phyloP scores from a whole-genome alignment of 2,329 filamentous ascomycete species.

The Botrytis medusae region DNA sequence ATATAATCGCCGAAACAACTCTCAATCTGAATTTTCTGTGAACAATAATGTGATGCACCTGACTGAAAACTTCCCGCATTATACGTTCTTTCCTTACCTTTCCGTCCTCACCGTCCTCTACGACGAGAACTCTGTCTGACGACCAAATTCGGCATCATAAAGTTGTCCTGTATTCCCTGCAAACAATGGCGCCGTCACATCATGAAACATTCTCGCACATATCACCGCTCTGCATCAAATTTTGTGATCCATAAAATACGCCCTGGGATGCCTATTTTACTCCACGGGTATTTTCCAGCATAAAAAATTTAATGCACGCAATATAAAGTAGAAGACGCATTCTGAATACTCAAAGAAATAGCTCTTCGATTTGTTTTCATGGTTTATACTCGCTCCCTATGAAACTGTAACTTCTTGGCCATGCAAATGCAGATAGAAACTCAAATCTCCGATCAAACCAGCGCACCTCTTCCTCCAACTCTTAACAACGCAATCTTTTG shows the following conservation, averaged over 20 bases:
- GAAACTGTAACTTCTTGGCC: background rate
- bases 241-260: background rate
- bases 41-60: background rate
- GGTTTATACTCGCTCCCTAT: background rate
- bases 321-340: background rate
- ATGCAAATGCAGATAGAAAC: background rate
- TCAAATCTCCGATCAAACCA: constrained; percentile 21
- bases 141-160: background rate
- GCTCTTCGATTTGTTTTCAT: background rate
- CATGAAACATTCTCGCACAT: background rate
- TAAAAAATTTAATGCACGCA: background rate
- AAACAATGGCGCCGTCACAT: background rate
- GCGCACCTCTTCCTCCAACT: constrained; percentile 33
- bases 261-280: background rate
- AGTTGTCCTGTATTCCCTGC: background rate
- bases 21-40: background rate
- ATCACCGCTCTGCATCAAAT: background rate
- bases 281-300: background rate
- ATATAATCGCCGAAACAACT: background rate
- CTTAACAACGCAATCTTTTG: constrained; percentile 30
- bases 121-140: background rate
- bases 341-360: background rate
- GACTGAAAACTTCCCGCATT: background rate
- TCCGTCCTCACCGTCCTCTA: background rate
- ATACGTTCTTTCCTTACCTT: background rate